phyloP scores from a whole-genome alignment of 176 grass and related monocot species.

The Juncus inflexus region DNA sequence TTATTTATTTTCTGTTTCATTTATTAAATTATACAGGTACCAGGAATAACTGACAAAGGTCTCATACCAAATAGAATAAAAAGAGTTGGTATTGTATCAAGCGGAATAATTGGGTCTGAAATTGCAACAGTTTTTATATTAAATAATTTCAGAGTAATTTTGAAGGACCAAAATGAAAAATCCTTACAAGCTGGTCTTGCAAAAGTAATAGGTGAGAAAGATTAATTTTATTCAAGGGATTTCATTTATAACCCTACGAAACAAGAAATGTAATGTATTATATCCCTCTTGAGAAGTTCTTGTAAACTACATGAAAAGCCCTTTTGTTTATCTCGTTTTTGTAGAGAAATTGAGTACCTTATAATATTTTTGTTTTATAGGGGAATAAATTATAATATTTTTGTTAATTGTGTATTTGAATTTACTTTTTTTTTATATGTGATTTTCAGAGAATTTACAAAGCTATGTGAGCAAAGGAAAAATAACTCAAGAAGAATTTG shows the following conservation, averaged over 20 bases:
- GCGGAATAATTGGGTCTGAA: conserved; percentile 79
- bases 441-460: conserved; percentile 57
- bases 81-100: conserved; percentile 63
- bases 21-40: conserved; percentile 42
- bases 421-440: too few relatives aligned
- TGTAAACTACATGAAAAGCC: neutral
- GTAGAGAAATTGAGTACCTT: neutral
- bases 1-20: conserved; percentile 9
- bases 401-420: neutral
- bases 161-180: conserved; percentile 78
- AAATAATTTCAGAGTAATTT: conserved; percentile 53
- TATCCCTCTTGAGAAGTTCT: neutral
- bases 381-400: neutral
- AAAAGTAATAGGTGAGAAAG: conserved; percentile 63
- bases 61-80: conserved; percentile 59
- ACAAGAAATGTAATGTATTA: neutral
- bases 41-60: conserved; percentile 55
- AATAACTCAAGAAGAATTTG: conserved; percentile 43
- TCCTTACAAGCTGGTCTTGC: conserved; percentile 50
- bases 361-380: neutral
- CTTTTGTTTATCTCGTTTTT: neutral
- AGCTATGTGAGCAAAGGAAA: conserved; percentile 64
- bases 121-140: conserved; percentile 73
- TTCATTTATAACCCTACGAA: conserved; percentile 1
- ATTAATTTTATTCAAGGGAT: conserved; percentile 7